Percentiles rank a stretch among this genome's conserved stretches.
phyloP scores from a whole-genome alignment of 495 filamentous ascomycete species.

The Cenococcum geophilum region DNA sequence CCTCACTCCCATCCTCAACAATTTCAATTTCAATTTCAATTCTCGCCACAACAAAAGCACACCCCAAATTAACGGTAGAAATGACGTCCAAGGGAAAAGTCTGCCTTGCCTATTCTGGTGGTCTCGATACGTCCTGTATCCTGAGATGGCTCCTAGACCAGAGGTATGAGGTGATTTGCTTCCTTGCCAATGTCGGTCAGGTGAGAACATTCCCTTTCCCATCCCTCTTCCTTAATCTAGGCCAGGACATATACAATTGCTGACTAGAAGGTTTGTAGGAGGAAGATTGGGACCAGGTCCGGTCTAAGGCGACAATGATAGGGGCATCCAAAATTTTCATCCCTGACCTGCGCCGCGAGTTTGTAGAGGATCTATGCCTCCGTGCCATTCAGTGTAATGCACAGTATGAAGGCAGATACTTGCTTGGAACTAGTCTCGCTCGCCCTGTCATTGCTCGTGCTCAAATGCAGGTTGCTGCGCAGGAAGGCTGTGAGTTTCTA shows the following conservation, averaged over 20 bases:
- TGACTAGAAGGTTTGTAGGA: neutral
- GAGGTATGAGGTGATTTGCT: slow-evolving; percentile 33
- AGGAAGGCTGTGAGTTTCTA: slow-evolving; percentile 10
- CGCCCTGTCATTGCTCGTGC: slow-evolving; percentile 19
- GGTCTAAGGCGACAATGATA: slow-evolving; percentile 29
- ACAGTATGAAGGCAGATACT: slow-evolving; percentile 27
- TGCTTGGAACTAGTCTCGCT: slow-evolving; percentile 17
- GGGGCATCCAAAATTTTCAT: slow-evolving; percentile 32
- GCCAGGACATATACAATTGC: neutral
- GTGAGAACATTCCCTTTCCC: neutral
- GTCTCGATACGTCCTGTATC: slow-evolving; percentile 26
- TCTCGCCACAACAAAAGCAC: too few species aligned
- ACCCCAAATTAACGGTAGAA: too few species aligned
- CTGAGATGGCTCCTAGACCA: slow-evolving; percentile 25
- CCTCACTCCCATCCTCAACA: too few species aligned
- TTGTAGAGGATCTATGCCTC: slow-evolving; percentile 19
- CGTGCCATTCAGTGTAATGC: slow-evolving; percentile 16
- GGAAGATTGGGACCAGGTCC: slow-evolving; percentile 30
- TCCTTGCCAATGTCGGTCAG: slow-evolving; percentile 9
- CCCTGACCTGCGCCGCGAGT: slow-evolving; percentile 26
- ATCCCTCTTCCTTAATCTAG: neutral
- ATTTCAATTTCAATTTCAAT: too few species aligned
- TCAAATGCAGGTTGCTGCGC: slow-evolving; percentile 5
- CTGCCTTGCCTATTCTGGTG: slow-evolving; percentile 16
- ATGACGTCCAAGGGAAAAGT: slow-evolving; percentile 10